phyloP scores from a whole-genome alignment of 306 rosid species.

The Ziziphus jujuba region DNA sequence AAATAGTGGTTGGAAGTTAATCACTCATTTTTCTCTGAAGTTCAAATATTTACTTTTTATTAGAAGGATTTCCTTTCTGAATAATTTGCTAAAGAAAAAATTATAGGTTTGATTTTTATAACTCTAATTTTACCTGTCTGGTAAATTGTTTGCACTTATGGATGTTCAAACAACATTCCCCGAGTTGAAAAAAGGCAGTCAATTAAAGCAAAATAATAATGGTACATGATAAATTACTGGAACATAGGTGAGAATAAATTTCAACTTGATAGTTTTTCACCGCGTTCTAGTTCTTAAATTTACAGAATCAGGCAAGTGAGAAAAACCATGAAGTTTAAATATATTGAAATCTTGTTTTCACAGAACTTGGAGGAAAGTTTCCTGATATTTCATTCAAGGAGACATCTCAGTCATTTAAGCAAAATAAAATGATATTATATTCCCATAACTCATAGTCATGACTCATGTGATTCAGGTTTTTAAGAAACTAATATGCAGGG shows the following conservation, averaged over 20 bases:
- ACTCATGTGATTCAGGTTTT: not conserved
- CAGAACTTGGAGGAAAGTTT: conserved; percentile 17
- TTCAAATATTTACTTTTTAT: too few relatives aligned
- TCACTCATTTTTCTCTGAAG: too few relatives aligned
- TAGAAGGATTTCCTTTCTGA: too few relatives aligned
- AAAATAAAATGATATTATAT: not conserved
- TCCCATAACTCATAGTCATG: not conserved
- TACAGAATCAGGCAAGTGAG: not conserved
- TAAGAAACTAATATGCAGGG: not conserved
- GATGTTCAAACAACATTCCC: conserved; percentile 40
- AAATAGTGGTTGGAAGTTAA: too few relatives aligned
- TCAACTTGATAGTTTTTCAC: too few relatives aligned
- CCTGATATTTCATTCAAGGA: conserved; percentile 36
- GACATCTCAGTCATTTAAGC: conserved; percentile 27
- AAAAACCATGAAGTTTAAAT: not conserved
- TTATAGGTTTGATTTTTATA: not conserved
- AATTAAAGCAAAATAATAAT: not conserved
- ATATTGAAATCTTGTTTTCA: conserved; percentile 24
- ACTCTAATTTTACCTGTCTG: conserved; percentile 20
- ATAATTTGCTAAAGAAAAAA: not conserved
- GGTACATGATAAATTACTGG: too few relatives aligned
- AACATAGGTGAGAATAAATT: too few relatives aligned
- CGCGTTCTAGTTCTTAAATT: not conserved
- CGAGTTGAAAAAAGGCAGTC: conserved; percentile 3
- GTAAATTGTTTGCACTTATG: conserved; percentile 24